Conservation (phyloP, 108 stramenopile species). For the Cyclotella cryptica region DNA sequence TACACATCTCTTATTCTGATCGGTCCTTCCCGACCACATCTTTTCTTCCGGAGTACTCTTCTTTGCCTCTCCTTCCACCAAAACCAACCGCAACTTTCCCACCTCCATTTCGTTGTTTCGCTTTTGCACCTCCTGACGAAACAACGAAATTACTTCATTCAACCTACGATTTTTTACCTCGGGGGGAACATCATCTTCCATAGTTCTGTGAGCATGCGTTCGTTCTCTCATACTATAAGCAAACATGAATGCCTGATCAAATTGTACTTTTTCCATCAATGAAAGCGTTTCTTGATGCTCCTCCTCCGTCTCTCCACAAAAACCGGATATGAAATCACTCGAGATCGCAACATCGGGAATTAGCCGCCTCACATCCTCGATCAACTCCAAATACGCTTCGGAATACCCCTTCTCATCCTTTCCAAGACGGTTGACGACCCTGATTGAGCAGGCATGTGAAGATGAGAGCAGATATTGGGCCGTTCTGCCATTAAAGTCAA, state of each 20-base stretch:
- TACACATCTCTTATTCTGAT: slow-evolving; percentile 83
- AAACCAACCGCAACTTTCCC: slow-evolving; percentile 75
- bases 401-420: slow-evolving; percentile 96
- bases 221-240: slow-evolving; percentile 95
- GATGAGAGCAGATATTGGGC: slow-evolving; percentile 89
- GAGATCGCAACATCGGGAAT: slow-evolving; percentile 94
- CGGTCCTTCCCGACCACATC: slow-evolving; percentile 77
- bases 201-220: slow-evolving; percentile 92
- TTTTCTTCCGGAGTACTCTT: slow-evolving; percentile 49
- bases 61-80: slow-evolving; percentile 86
- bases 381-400: slow-evolving; percentile 94
- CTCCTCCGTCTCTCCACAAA: slow-evolving; percentile 97
- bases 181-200: slow-evolving; percentile 95
- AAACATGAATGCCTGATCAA: slow-evolving; percentile 98
- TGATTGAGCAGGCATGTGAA: slow-evolving; percentile 98
- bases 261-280: slow-evolving; percentile 88
- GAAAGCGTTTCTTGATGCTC: slow-evolving; percentile 94
- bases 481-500: slow-evolving; percentile 92
- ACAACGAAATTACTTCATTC: slow-evolving; percentile 82
- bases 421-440: slow-evolving; percentile 90
- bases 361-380: slow-evolving; percentile 65
- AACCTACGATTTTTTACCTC: slow-evolving; percentile 90
- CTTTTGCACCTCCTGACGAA: slow-evolving; percentile 69
- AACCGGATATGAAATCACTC: slow-evolving; percentile 97
- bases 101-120: slow-evolving; percentile 78